These are phyloP conservation scores for Pichia membranifaciens DNA, from an alignment of 805 yeast species.

Conservation along the genomic window DNA sequence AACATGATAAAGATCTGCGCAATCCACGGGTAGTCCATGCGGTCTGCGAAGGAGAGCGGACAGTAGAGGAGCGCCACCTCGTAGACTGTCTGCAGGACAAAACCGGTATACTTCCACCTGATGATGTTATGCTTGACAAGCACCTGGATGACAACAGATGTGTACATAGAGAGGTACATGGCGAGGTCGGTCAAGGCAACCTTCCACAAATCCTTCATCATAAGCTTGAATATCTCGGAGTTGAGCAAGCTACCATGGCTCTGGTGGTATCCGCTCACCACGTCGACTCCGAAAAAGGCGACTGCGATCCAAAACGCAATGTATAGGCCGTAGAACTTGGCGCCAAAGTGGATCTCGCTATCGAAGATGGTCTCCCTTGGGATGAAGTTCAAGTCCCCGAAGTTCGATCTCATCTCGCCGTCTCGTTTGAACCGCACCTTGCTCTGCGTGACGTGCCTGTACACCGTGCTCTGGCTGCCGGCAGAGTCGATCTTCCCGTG, in stretches of 20 bases:
- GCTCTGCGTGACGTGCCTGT: constrained; percentile 4
- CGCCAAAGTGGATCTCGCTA: constrained; percentile 35
- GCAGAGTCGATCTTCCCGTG: not conserved
- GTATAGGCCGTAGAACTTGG: constrained; percentile 72
- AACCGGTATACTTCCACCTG: constrained; percentile 62
- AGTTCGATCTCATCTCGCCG: constrained; percentile 42
- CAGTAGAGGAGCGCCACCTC: constrained; percentile 50
- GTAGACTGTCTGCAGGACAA: constrained; percentile 49
- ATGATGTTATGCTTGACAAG: constrained; percentile 40
- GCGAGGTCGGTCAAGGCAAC: constrained; percentile 69
- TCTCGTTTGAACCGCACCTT: constrained; percentile 23
- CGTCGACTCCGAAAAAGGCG: constrained; percentile 48
- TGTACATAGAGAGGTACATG: constrained; percentile 68
- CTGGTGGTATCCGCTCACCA: constrained; percentile 47
- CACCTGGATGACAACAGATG: constrained; percentile 54
- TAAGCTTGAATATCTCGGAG: constrained; percentile 50
- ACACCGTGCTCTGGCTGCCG: not conserved
- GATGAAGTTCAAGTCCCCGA: constrained; percentile 47
- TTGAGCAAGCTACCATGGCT: constrained; percentile 39
- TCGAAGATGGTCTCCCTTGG: constrained; percentile 49
- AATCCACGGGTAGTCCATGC: constrained; percentile 73
- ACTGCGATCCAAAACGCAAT: constrained; percentile 73
- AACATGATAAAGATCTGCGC: constrained; percentile 78
- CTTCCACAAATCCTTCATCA: constrained; percentile 55
- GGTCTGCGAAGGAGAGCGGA: constrained; percentile 53